Conservation (phyloP, 2,329 filamentous ascomycete species). For the Aspergillus arachidicola region DNA sequence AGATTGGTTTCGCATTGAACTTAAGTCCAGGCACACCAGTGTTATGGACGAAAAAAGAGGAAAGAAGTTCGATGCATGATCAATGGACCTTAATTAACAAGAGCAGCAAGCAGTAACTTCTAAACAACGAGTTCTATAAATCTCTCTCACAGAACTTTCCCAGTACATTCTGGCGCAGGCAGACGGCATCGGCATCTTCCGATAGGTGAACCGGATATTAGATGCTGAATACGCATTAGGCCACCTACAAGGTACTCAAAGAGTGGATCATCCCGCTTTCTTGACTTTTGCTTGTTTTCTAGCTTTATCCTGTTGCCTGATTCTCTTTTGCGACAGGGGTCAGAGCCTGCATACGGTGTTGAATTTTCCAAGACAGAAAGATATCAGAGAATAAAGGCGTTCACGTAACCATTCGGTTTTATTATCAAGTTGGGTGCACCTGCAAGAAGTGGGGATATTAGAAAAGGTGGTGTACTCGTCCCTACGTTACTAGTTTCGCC, state of each 20-base stretch:
- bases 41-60: not conserved
- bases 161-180: not conserved
- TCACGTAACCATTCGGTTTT: fast-evolving
- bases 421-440: not conserved
- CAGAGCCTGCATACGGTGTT: not conserved
- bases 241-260: not conserved
- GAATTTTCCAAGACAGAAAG: too few species aligned
- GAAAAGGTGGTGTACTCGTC: not conserved
- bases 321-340: not conserved
- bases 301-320: not conserved
- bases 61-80: not conserved
- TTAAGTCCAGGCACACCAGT: not conserved
- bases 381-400: not conserved
- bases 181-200: not conserved
- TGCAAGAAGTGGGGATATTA: not conserved
- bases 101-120: not conserved
- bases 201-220: not conserved
- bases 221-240: not conserved
- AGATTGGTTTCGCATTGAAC: not conserved
- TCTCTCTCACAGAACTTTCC: not conserved
- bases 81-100: not conserved
- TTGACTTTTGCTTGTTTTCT: not conserved
- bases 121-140: not conserved
- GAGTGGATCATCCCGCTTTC: not conserved
- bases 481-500: not conserved